Evolutionary conservation across 176 grass and related monocot species (phyloP).

Genomic region (Leersia perrieri): DNA sequence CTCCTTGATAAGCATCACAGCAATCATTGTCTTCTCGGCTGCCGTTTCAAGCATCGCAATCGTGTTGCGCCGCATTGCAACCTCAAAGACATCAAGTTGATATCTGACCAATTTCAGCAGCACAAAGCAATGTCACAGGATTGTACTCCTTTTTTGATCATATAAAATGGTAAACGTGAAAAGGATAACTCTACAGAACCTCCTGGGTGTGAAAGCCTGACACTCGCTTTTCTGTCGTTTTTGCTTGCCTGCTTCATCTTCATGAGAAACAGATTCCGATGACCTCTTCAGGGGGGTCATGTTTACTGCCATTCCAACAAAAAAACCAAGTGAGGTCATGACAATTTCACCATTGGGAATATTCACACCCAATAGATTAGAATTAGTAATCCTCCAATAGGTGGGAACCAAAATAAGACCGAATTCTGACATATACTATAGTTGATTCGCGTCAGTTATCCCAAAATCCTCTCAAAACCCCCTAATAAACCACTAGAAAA

Average conservation of each 20-base stretch:
- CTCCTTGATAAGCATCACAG: slow-evolving; percentile 81
- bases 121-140: neutral
- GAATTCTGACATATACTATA: neutral
- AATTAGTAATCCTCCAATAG: neutral
- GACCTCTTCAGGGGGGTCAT: slow-evolving; percentile 40
- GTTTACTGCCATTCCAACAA: slow-evolving; percentile 22
- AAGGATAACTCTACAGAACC: slow-evolving; percentile 9
- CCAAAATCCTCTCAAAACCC: neutral
- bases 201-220: slow-evolving; percentile 40
- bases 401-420: neutral
- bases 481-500: neutral
- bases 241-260: neutral
- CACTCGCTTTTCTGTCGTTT: slow-evolving; percentile 33
- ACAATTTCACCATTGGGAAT: neutral
- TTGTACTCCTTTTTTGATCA: neutral
- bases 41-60: slow-evolving; percentile 86
- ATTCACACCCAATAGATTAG: neutral
- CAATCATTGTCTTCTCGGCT: slow-evolving; percentile 85
- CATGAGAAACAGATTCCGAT: neutral
- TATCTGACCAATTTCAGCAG: slow-evolving; percentile 48
- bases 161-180: neutral
- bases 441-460: neutral
- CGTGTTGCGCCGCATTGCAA: slow-evolving; percentile 62
- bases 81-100: slow-evolving; percentile 73
- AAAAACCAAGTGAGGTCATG: neutral